phyloP scores from a whole-genome alignment of 495 filamentous ascomycete genomes.

The Aspergillus funiculosus region DNA sequence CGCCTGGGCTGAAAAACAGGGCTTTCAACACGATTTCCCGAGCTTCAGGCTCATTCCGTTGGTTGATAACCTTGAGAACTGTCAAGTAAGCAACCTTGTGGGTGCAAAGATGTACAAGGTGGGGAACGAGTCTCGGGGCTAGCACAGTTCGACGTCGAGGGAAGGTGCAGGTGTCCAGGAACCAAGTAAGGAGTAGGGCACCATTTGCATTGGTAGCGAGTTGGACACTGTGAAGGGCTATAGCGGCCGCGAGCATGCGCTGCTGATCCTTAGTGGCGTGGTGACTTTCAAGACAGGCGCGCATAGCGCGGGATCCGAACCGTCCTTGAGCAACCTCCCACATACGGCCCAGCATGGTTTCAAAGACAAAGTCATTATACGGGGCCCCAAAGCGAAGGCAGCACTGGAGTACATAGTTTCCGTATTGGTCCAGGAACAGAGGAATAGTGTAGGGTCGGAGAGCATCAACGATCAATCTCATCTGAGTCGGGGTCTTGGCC shows the following conservation, averaged over 20 bases:
- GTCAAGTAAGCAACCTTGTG: constrained; percentile 98
- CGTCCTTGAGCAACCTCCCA: constrained; percentile 92
- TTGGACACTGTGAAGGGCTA: constrained; percentile 93
- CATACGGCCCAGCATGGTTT: constrained; percentile 90
- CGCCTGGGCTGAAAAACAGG: constrained; percentile 87
- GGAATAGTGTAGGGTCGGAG: constrained; percentile 81
- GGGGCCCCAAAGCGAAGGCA: constrained; percentile 85
- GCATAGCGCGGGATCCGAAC: constrained; percentile 93
- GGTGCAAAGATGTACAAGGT: constrained; percentile 94
- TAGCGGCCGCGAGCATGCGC: constrained; percentile 86
- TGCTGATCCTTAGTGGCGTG: constrained; percentile 93
- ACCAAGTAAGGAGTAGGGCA: constrained; percentile 91
- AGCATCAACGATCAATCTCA: constrained; percentile 74
- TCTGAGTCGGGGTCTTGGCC: constrained; percentile 76
- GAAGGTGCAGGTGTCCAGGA: constrained; percentile 97
- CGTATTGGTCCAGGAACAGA: constrained; percentile 93
- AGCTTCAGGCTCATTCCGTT: constrained; percentile 88
- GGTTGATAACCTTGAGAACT: constrained; percentile 97
- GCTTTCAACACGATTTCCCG: constrained; percentile 89
- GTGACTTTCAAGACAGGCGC: constrained; percentile 94
- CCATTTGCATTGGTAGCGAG: constrained; percentile 96
- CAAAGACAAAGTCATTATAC: constrained; percentile 94
- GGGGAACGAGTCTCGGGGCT: constrained; percentile 86
- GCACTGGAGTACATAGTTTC: constrained; percentile 96
- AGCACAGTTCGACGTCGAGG: constrained; percentile 86